Conservation (phyloP, 2,329 filamentous ascomycete species). For the Bisporella sp. region DNA sequence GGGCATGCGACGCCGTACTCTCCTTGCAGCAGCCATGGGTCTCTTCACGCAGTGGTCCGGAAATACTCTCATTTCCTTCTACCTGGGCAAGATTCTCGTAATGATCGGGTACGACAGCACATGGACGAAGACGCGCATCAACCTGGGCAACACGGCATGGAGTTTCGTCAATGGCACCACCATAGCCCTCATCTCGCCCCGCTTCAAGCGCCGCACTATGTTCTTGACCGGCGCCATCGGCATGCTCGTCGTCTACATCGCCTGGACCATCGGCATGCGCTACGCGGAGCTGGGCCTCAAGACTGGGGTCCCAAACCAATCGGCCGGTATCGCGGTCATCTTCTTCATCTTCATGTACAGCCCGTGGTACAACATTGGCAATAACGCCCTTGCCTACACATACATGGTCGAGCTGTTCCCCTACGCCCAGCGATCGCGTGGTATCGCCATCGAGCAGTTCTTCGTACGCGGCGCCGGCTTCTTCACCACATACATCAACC, state of each 20-base stretch:
- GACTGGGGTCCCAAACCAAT: too few relatives aligned
- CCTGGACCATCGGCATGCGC: constrained; percentile 30
- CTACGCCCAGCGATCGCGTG: too few relatives aligned
- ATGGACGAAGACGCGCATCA: not conserved
- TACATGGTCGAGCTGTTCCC: not conserved
- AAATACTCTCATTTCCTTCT: constrained; percentile 10
- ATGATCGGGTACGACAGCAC: not conserved
- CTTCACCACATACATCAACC: constrained; percentile 31
- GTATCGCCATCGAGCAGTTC: too few relatives aligned
- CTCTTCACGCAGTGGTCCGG: not conserved
- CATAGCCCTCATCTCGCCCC: not conserved
- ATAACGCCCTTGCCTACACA: constrained; percentile 10
- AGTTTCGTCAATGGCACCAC: not conserved
- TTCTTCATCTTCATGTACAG: constrained; percentile 42
- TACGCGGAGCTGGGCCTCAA: too few relatives aligned
- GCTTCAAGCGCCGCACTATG: constrained; percentile 35
- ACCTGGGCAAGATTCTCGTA: not conserved
- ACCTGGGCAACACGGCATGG: not conserved
- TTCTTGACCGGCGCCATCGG: constrained; percentile 38
- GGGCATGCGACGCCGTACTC: too few relatives aligned
- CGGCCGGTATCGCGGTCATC: constrained; percentile 38
- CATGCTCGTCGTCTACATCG: constrained; percentile 22
- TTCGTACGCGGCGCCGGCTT: not conserved
- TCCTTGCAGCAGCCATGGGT: not conserved
- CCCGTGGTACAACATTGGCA: constrained; percentile 32